Conservation (phyloP, 805 yeast genomes). For the Saccharomycopsis fodiens region DNA sequence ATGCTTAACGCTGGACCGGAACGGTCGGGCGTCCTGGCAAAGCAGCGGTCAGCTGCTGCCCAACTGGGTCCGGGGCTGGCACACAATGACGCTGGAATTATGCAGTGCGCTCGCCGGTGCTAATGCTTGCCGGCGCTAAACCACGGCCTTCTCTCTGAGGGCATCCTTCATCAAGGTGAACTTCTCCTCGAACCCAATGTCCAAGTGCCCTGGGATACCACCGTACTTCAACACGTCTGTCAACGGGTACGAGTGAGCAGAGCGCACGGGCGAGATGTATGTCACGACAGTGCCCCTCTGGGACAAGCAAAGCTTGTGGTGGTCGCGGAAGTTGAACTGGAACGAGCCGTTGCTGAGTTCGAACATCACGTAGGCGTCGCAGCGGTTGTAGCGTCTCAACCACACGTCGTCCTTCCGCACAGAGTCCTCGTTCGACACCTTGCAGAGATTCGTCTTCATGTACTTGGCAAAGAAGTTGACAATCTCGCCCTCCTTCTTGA, state of each 20-base stretch:
- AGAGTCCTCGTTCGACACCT: conserved; percentile 46
- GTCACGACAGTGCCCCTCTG: conserved; percentile 70
- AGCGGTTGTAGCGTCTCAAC: conserved; percentile 76
- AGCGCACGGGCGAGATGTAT: conserved; percentile 71
- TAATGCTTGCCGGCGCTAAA: conserved; percentile 6
- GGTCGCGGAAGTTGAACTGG: conserved; percentile 94
- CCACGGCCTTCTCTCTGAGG: conserved; percentile 31
- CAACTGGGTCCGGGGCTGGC: no score
- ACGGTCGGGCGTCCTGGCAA: no score
- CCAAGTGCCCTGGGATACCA: conserved; percentile 39
- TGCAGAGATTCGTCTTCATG: conserved; percentile 85
- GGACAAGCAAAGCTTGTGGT: conserved; percentile 77
- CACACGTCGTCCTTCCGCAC: conserved; percentile 59
- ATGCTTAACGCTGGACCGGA: no score
- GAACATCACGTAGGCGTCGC: conserved; percentile 78
- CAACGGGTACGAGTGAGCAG: conserved; percentile 58
- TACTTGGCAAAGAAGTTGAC: conserved; percentile 84
- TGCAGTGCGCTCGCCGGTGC: no score
- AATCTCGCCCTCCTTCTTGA: conserved; percentile 70
- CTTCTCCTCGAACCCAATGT: conserved; percentile 38
- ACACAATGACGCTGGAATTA: no score
- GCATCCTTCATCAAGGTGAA: conserved; percentile 59
- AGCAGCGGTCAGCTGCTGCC: no score
- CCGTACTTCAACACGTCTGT: conserved; percentile 41
- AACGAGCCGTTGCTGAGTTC: conserved; percentile 86